These are phyloP conservation scores for Penicillium steckii DNA, from an alignment of 495 filamentous ascomycete species.

Conservation along the genomic window DNA sequence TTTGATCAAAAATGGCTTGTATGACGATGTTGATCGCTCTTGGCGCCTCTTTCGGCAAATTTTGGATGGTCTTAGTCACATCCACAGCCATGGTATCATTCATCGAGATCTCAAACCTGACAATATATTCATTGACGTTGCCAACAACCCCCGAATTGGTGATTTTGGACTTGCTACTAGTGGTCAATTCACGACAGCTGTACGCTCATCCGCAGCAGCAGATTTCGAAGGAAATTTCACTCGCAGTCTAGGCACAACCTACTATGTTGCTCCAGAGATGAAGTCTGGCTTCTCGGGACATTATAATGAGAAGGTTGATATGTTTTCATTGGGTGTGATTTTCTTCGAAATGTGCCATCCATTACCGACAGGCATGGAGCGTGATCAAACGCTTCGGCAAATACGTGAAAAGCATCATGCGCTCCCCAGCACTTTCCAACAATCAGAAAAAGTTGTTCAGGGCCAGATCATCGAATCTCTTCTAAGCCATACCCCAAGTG, in stretches of 20 bases:
- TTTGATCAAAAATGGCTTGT: conserved; percentile 75
- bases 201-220: conserved; percentile 42
- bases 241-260: conserved; percentile 87
- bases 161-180: conserved; percentile 95
- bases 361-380: conserved; percentile 83
- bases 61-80: conserved; percentile 84
- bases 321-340: conserved; percentile 96
- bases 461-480: conserved; percentile 76
- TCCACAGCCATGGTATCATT: conserved; percentile 88
- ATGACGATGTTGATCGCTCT: conserved; percentile 67
- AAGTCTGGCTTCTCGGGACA: conserved; percentile 65
- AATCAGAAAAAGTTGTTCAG: conserved; percentile 70
- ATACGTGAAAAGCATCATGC: conserved; percentile 65
- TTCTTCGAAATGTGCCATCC: conserved; percentile 97
- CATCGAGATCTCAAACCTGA: conserved; percentile 98
- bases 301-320: conserved; percentile 94
- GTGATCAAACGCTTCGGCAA: conserved; percentile 68
- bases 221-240: conserved; percentile 63
- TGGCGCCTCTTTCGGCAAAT: conserved; percentile 94
- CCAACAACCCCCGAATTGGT: conserved; percentile 88
- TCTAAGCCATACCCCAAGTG: conserved; percentile 73
- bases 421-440: conserved; percentile 73
- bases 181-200: conserved; percentile 65
- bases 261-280: conserved; percentile 93
- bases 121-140: conserved; percentile 92